Base-by-base conservation (phyloP, 352 stramenopile genomes). In the Pythium oligandrum region DNA sequence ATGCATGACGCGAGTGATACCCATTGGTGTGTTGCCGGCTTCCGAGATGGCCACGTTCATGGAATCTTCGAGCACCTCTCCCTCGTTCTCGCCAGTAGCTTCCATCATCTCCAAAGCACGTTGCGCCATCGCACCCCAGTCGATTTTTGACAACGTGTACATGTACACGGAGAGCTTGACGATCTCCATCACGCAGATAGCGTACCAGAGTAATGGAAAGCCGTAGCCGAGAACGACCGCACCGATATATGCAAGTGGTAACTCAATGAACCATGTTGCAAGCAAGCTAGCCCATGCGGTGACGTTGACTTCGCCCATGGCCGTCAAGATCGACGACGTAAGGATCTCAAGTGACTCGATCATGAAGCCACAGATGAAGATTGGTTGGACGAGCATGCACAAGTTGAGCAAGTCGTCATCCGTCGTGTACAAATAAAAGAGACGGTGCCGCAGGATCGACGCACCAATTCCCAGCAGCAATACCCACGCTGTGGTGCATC, bases 341-440 rank as follows among this genome's bases (percentile, higher is more conserved):
- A 78, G 67, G 38, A 83, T 76, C 53, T 83, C 72, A 35, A 75
- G 64, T 42, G 70, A 80, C 54, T 80, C 64, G 47, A 83, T 68
- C 32, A 78, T 61, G 47, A 70, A 80, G 6, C 51, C 70, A 33
- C 48, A 64, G 45, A 83, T 62, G 55, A 80, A 83, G n/a, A 83
- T 68, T 26, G 73, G 73, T 34, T 77, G 61, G 44, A 76, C 73
- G 47, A 74, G 62, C 47, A 75, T 59, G 30, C 70, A 77, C 35
- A 80, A 43, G 40, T 73, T 64, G 37, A 83, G 62, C 34, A 80
- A 46, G 35, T 72, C 46, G 53, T 78, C 66, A 54, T 83, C 73
- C 43, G 48, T 74, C 44, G 70, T 80, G 67, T 83, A 83, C 31
- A 83, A 35, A 43, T 55, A 55, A 44, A 78, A 80, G 46, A 83